These are phyloP conservation scores for Penicillium verhagenii DNA, from an alignment of 495 filamentous ascomycete species.

Conservation along the genomic window DNA sequence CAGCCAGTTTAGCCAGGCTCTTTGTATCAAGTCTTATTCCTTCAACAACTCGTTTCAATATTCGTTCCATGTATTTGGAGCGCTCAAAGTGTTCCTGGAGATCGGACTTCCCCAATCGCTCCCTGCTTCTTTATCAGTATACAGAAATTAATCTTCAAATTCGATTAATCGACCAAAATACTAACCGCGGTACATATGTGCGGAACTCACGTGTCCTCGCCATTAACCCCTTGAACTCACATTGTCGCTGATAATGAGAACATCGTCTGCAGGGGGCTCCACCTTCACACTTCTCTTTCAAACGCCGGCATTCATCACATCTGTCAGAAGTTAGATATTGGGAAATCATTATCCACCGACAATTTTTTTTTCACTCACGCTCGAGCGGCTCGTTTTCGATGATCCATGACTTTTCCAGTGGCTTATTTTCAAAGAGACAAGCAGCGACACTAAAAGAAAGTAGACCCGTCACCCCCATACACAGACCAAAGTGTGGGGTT, in stretches of 20 bases:
- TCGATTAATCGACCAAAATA: not conserved
- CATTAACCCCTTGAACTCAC: constrained; percentile 22
- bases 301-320: constrained; percentile 26
- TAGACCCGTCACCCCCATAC: not conserved
- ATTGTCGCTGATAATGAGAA: constrained; percentile 26
- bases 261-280: constrained; percentile 32
- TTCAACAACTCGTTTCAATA: constrained; percentile 20
- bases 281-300: constrained; percentile 36
- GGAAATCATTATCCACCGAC: not conserved
- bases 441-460: not conserved
- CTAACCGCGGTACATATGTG: constrained; percentile 15
- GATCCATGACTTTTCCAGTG: not conserved
- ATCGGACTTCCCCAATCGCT: constrained; percentile 14
- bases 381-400: constrained; percentile 8
- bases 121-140: constrained; percentile 10
- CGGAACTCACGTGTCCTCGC: constrained; percentile 13
- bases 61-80: constrained; percentile 29
- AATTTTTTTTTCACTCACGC: constrained; percentile 3
- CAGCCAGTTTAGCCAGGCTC: constrained; percentile 18
- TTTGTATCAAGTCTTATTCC: constrained; percentile 24
- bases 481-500: constrained; percentile 4
- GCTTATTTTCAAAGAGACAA: not conserved
- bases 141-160: not conserved
- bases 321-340: constrained; percentile 6
- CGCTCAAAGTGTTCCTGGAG: constrained; percentile 21